Evolutionary conservation across 2,329 filamentous ascomycete genomes (phyloP), one percentile per base, ranked within the genome.

Genomic region (Amylocarpus encephaloides): DNA sequence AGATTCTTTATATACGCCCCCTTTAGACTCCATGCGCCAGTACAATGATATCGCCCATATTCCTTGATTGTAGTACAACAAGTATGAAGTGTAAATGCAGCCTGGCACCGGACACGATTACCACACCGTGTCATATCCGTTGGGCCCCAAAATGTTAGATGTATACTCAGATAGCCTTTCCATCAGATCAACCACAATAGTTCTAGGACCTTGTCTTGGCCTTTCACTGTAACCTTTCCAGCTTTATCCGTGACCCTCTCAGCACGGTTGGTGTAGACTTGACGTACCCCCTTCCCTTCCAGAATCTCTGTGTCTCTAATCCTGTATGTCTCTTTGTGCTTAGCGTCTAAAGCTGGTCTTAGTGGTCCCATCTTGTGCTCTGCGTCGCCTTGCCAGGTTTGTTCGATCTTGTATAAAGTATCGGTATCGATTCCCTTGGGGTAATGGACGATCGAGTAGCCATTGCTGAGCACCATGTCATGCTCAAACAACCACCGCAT

Each of bases 341-440:
- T 75, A 3, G 75, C 68, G 12, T 69, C 66, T 49, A 81, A 76
- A 2, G 71, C 66, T 0, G 73, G 66, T 5, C 70, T 74, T 36
- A 81, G 69, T 0, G 77, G 74, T 38, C 73, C 73, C 40, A 81
- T 65, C 18, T 78, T 77, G 2, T 60, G 57, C 57, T 70, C 59
- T 67, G 68, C 49, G 70, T 72, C 49, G 71, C 70, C 59, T 12
- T 52, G 42, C 59, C 70, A 48, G 3, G 72, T 73, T 50, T 67
- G 59, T 56, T 74, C 72, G 15, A 67, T 59, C 16, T 66, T 64
- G 16, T 62, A 59, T 10, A 64, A 54, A 5, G 65, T 53, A 2
- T 53, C 26, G 4, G 33, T 35, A 3, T 34, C 38, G 11, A 57
- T 48, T 6, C 57, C 56, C 1, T 47, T 29, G 1, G 55, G 55